Conservation (phyloP, 345 rosid genomes). For the Durio zibethinus region DNA sequence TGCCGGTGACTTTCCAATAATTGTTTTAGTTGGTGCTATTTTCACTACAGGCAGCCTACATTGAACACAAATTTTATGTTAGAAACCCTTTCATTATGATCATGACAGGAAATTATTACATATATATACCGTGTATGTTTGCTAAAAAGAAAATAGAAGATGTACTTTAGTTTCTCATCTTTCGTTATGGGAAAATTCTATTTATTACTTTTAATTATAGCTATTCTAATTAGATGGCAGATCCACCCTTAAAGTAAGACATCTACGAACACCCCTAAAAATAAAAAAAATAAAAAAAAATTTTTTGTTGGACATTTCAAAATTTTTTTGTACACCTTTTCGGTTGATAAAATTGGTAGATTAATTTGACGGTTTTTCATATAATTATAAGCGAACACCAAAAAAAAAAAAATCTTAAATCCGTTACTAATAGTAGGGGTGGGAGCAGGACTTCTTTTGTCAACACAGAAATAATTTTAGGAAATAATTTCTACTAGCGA, state of each 20-base stretch:
- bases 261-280: too few relatives aligned
- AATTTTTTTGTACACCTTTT: too few relatives aligned
- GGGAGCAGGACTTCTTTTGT: too few relatives aligned
- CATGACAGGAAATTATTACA: background rate
- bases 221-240: background rate
- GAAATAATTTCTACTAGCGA: too few relatives aligned
- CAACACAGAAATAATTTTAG: background rate
- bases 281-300: too few relatives aligned
- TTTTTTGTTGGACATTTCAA: too few relatives aligned
- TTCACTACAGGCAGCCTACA: constrained; percentile 41
- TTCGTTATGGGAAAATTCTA: background rate
- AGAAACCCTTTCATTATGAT: background rate
- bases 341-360: too few relatives aligned
- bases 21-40: constrained; percentile 45
- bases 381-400: too few relatives aligned
- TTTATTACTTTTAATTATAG: background rate
- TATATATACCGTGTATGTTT: background rate
- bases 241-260: too few relatives aligned
- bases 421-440: too few relatives aligned
- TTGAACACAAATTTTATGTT: constrained; percentile 12
- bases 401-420: too few relatives aligned
- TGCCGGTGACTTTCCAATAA: constrained; percentile 47
- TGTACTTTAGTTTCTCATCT: background rate
- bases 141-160: background rate
- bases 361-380: too few relatives aligned